These are phyloP conservation scores for Paspalum vaginatum DNA, from an alignment of 176 grass and related monocot genomes.

Conservation along the genomic window DNA sequence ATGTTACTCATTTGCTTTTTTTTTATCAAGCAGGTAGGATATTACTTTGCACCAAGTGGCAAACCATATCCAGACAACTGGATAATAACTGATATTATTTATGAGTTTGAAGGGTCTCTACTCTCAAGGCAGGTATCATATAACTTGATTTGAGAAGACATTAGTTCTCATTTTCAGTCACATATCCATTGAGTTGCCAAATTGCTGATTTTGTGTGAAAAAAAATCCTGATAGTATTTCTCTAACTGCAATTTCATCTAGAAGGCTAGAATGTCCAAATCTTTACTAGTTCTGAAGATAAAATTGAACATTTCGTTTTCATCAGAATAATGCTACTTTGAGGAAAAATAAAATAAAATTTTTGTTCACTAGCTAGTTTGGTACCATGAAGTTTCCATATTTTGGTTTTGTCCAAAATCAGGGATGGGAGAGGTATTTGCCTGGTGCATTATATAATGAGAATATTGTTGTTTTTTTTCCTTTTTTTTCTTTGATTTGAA, in stretches of 20 bases:
- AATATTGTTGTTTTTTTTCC: constrained; percentile 20
- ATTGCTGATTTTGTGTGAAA: background rate
- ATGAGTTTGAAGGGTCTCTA: constrained; percentile 83
- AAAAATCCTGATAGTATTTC: constrained; percentile 7
- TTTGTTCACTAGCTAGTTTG: constrained; percentile 13
- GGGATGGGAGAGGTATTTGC: background rate
- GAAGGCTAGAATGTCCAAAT: background rate
- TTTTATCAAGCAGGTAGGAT: constrained; percentile 86
- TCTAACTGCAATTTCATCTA: constrained; percentile 15
- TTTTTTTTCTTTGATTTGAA: background rate
- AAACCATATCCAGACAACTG: constrained; percentile 99
- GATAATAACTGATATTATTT: constrained; percentile 96
- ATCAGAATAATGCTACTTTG: constrained; percentile 16
- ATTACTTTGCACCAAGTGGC: constrained; percentile 95
- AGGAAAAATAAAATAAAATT: constrained; percentile 9
- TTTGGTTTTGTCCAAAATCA: background rate
- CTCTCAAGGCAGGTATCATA: constrained; percentile 89
- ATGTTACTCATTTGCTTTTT: background rate
- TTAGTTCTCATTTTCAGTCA: background rate
- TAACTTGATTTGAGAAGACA: constrained; percentile 28
- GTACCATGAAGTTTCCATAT: constrained; percentile 5
- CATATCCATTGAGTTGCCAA: background rate
- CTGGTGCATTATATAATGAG: background rate
- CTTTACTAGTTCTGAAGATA: background rate
- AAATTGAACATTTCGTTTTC: background rate